Conservation (phyloP, 345 rosid species). For the Trapa bicornis region DNA sequence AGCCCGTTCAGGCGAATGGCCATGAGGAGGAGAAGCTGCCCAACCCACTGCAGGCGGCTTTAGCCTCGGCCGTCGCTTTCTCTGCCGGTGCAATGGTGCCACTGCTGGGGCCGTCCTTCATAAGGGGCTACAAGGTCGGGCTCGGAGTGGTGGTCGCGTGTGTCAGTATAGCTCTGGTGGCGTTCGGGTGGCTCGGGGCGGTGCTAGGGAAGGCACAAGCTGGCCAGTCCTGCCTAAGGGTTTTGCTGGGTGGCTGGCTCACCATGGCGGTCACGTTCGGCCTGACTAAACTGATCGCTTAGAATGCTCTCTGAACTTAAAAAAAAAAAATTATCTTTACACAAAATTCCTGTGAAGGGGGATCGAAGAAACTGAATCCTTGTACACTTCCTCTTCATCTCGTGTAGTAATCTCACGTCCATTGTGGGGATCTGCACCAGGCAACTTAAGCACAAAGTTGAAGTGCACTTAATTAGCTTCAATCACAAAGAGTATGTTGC, state of each 20-base stretch:
- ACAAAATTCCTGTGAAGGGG: too few species aligned
- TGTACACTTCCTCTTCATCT: not conserved
- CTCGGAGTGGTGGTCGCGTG: slow-evolving; percentile 44
- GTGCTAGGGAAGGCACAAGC: slow-evolving; percentile 55
- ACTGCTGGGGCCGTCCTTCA: slow-evolving; percentile 63
- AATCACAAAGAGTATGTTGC: too few species aligned
- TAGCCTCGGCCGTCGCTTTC: slow-evolving; percentile 79
- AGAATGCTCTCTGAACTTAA: slow-evolving; percentile 31
- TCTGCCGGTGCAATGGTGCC: slow-evolving; percentile 79
- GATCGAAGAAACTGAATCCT: not conserved
- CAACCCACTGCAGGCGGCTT: slow-evolving; percentile 72
- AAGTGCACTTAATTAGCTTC: too few species aligned
- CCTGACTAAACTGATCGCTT: slow-evolving; percentile 66
- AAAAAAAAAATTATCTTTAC: too few species aligned
- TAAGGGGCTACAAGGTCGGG: slow-evolving; percentile 49
- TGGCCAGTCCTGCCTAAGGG: slow-evolving; percentile 44
- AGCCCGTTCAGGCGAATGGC: slow-evolving; percentile 7
- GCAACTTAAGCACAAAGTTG: not conserved
- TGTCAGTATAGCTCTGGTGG: slow-evolving; percentile 46
- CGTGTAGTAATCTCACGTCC: not conserved
- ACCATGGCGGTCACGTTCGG: slow-evolving; percentile 92
- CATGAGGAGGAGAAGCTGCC: slow-evolving; percentile 45
- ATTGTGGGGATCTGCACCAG: not conserved
- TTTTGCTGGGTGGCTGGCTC: slow-evolving; percentile 79
- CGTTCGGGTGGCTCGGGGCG: slow-evolving; percentile 76